These are phyloP conservation scores for Phytophthora agathidicida DNA, from an alignment of 352 stramenopile genomes.

Conservation along the genomic window DNA sequence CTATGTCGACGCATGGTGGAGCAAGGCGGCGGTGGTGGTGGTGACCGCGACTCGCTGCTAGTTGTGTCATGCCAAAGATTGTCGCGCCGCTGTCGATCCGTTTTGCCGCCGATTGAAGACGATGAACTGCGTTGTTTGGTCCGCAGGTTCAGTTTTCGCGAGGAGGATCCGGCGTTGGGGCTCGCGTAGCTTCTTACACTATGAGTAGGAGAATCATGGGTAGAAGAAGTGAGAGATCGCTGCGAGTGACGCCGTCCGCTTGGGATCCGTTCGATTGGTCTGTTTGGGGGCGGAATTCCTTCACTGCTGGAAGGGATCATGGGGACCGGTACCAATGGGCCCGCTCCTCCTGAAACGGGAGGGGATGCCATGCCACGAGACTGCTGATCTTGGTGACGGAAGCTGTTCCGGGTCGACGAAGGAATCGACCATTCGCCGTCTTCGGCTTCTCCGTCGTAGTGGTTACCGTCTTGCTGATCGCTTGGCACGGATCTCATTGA, in stretches of 20 bases:
- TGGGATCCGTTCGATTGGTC: slow-evolving; percentile 20
- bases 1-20: slow-evolving; percentile 2
- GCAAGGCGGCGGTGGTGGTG: slow-evolving; percentile 14
- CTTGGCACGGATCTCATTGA: slow-evolving; percentile 27
- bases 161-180: slow-evolving; percentile 22
- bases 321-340: slow-evolving; percentile 21
- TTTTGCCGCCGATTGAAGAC: slow-evolving; percentile 15
- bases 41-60: slow-evolving; percentile 31
- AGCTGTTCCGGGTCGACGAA: slow-evolving; percentile 12
- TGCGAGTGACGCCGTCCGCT: slow-evolving; percentile 22
- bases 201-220: slow-evolving; percentile 19
- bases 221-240: slow-evolving; percentile 11
- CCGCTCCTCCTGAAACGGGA: slow-evolving; percentile 20
- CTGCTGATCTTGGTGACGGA: slow-evolving; percentile 5
- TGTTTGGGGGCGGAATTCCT: slow-evolving; percentile 20
- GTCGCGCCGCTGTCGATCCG: slow-evolving; percentile 7
- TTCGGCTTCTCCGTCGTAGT: slow-evolving; percentile 19
- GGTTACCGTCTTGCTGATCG: slow-evolving; percentile 2
- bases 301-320: slow-evolving; percentile 31
- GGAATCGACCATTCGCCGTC: slow-evolving; percentile 31
- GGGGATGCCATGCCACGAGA: slow-evolving; percentile 14
- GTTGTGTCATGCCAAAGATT: slow-evolving; percentile 24
- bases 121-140: slow-evolving; percentile 22
- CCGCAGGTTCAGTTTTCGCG: slow-evolving; percentile 11
- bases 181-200: slow-evolving; percentile 25